Base-by-base conservation (phyloP, 495 filamentous ascomycete genomes). In the Aspergillus coremiiformis region DNA sequence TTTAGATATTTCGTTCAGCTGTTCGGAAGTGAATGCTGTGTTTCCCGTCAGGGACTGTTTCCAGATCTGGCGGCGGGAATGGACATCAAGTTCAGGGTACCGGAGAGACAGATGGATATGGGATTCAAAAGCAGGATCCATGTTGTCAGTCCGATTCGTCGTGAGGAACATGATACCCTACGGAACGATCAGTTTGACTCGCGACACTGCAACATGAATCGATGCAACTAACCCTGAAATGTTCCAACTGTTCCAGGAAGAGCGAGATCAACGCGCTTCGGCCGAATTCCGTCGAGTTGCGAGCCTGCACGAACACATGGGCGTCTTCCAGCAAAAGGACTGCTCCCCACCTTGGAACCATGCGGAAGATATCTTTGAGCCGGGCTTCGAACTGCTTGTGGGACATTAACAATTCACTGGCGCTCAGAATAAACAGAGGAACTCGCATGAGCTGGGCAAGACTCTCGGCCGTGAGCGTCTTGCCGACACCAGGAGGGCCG, bases 111-210 rank as follows among this genome's bases (percentile, higher is more conserved):
- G 61, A 53, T 81, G 72, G 49, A 82, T 77, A 4, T 76, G 73
- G 10, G 70, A 74, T 44, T 73, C 65, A 52, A 82, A 77, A 1
- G 76, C 77, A 0, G 66, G 54, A 26, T 82, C 78, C 51, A 82
- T 74, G 29, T 68, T 56, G 5, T 67, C 62, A 14, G 72, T 63
- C 4, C 76, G 73, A 57, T 81, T 83, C 26, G 76, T 82, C 0
- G 78, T 81, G 41, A 82, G 73, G 66, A 84, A 82, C 53, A 84
- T 66, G 49, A 84, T 80, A 21, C 83, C 82, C 61, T 35, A n/a
- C 12, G 11, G 1, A n/a, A 14, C 12, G 12, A 35, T 35, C 32
- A 35, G 32, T 12, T 5, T 10, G n/a, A 5, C 32, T 35, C 32
- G 2, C 5, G 11, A 14, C 9, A 12, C 32, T 14, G 10, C 2